A percentile compares a stretch with the other conserved stretches of the same genome.
phyloP scores from a whole-genome alignment of 139 green algal genomes.

The Chlamydomonas schloesseri region DNA sequence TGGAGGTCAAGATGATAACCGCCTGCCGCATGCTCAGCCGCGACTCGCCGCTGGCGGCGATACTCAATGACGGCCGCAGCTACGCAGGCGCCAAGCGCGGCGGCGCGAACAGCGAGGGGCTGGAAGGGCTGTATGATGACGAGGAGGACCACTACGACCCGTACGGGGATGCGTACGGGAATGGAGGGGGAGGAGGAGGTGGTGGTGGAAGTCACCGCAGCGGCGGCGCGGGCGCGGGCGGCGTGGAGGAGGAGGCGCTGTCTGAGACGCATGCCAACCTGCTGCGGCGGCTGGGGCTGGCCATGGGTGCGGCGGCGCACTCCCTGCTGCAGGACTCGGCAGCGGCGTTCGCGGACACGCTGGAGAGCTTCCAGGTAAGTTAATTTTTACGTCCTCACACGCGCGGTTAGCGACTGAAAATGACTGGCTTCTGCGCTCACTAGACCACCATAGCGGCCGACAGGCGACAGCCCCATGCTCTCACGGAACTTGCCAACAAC shows the following conservation, averaged over 20 bases:
- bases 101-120: too few relatives aligned
- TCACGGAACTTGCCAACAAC: not conserved
- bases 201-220: too few relatives aligned
- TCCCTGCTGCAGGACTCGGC: slow-evolving; percentile 49
- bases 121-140: too few relatives aligned
- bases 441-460: too few relatives aligned
- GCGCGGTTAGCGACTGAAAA: too few relatives aligned
- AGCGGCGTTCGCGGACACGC: slow-evolving; percentile 30
- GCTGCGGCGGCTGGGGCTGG: slow-evolving; percentile 19
- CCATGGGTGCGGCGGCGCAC: slow-evolving; percentile 35
- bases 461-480: too few relatives aligned
- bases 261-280: slow-evolving; percentile 26
- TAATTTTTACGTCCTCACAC: too few relatives aligned
- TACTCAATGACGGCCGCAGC: slow-evolving; percentile 37
- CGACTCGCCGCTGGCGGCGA: not conserved
- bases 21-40: not conserved
- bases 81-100: not conserved
- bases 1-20: slow-evolving; percentile 26
- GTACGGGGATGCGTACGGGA: too few relatives aligned
- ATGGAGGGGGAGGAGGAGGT: too few relatives aligned
- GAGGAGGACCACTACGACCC: too few relatives aligned
- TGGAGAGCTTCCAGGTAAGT: slow-evolving; percentile 57
- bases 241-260: not conserved
- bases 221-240: too few relatives aligned
- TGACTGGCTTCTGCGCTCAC: too few relatives aligned